Conservation (phyloP, 371 early-diverging fungal genomes). For the Mucor irregularis region DNA sequence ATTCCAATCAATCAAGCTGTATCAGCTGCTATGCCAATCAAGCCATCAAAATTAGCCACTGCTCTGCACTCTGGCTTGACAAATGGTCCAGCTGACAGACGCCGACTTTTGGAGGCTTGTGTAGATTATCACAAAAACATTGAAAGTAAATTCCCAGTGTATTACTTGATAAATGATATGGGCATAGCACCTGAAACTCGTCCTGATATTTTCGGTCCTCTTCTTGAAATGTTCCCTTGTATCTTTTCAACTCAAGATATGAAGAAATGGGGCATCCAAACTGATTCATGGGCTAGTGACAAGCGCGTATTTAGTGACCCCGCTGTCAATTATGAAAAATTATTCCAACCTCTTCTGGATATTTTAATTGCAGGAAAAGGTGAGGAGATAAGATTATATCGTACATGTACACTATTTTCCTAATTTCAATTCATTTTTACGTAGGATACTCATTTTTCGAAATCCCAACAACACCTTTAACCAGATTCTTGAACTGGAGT, state of each 20-base stretch:
- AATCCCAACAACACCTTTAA: conserved; percentile 43
- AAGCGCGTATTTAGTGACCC: conserved; percentile 17
- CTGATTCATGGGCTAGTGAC: conserved; percentile 22
- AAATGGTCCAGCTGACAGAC: conserved; percentile 11
- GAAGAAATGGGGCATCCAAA: conserved; percentile 28
- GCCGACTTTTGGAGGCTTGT: conserved; percentile 36
- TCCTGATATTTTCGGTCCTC: conserved; percentile 39
- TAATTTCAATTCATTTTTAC: background rate
- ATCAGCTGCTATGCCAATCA: conserved; percentile 40
- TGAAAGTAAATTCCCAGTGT: conserved; percentile 40
- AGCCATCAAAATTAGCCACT: conserved; percentile 20
- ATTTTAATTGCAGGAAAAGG: conserved; percentile 44
- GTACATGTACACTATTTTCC: background rate
- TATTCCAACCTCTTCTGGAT: conserved; percentile 41
- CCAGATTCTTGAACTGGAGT: conserved; percentile 44
- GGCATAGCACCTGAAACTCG: conserved; percentile 27
- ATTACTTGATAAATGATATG: conserved; percentile 42
- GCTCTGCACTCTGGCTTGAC: conserved; percentile 5
- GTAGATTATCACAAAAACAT: conserved; percentile 35
- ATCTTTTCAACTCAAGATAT: conserved; percentile 38
- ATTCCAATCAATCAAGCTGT: conserved; percentile 52
- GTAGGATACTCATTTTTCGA: conserved; percentile 51
- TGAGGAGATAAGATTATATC: conserved; percentile 12
- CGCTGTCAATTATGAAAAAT: conserved; percentile 23
- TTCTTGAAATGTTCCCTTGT: conserved; percentile 41